Evolutionary conservation across 108 stramenopile species (phyloP), one percentile per base, ranked within the genome.

Genomic region (Cyclostephanos tholiformis): DNA sequence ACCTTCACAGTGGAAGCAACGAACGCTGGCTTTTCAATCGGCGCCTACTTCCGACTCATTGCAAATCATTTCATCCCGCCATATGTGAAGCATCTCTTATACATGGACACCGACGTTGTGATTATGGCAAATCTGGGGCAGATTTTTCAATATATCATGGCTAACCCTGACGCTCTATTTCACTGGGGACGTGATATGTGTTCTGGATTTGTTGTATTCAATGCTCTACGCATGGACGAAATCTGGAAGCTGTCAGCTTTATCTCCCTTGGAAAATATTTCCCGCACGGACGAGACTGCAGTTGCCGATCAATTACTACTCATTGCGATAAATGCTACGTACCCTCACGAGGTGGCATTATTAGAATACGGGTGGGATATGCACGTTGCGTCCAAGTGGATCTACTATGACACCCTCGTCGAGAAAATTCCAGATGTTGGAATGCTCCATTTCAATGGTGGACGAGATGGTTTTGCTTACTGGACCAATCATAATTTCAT

Each of bases 401-500:
- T 20, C 17, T 17, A 39, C 16, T 16, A 10, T 25, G 12, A 27
- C n/a, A n/a, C 4, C 38, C 29, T 51, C 51, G 63, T 25, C 14
- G n/a, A 74, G n/a, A 32, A 35, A 8, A 20, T 9, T 41, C 73
- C 63, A 4, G 12, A 74, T 23, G 53, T 72, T 27, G 77, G 77
- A 9, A 79, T 79, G 77, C 19, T 79, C 17, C 77, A 79, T 51
- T 72, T 53, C 27, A 79, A 79, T 66, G 77, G 77, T 10, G 63
- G 49, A 7, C 35, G 32, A 3, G 63, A 20, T 56, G 46, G 71
- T 29, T 51, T 67, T 32, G 59, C 71, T 20, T 72, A 62, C 58
- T 79, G 46, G 19, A 25, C 64, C 2, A 43, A 22, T 63, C 14
- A 17, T 27, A 36, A 13, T 63, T 63, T 30, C 11, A 38, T 63